Evolutionary conservation across 2,329 filamentous ascomycete genomes (phyloP).

Genomic region (Sporothrix pseudoabietina): DNA sequence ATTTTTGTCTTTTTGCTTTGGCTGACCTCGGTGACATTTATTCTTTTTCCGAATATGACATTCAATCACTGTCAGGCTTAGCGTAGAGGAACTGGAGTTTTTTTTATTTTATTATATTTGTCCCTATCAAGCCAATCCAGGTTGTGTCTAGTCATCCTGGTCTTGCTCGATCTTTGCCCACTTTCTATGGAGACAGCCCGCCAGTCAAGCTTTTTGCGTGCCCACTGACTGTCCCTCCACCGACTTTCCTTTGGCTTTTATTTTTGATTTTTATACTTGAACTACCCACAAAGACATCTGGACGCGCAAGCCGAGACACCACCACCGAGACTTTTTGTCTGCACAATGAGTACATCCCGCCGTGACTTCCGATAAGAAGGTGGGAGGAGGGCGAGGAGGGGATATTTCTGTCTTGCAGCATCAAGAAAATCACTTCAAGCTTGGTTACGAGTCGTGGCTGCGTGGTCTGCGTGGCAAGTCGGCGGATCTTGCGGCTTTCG

Average conservation of each 20-base stretch:
- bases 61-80: no score
- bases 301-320: constrained; percentile 19
- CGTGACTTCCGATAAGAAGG: neutral
- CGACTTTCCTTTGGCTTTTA: neutral
- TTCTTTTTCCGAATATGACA: no score
- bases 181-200: neutral
- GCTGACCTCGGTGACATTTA: no score
- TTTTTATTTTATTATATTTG: no score
- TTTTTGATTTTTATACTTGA: neutral
- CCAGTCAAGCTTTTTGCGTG: constrained; percentile 4
- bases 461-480: neutral
- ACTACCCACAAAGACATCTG: neutral
- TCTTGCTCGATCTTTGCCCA: neutral
- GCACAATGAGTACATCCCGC: neutral
- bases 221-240: neutral
- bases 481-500: neutral
- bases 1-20: no score
- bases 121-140: neutral
- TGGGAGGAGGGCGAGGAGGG: no score
- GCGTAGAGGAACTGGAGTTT: no score
- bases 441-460: neutral
- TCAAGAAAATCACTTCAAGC: neutral
- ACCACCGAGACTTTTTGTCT: neutral
- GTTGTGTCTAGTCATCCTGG: neutral
- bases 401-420: neutral